Base-by-base conservation (phyloP, 108 stramenopile species). In the Discostella stelligeroides region DNA sequence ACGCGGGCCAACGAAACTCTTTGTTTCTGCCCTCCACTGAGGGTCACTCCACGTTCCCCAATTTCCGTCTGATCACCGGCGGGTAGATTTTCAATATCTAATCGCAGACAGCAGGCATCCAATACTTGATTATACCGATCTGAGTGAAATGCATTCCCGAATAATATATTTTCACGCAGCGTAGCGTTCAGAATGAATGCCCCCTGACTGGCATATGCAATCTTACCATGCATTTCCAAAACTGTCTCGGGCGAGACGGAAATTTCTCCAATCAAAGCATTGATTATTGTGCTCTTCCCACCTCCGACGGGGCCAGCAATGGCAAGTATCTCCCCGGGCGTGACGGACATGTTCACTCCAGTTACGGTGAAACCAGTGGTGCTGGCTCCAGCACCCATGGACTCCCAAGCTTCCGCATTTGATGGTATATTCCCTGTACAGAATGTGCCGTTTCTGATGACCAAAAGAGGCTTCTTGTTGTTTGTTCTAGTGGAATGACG, bases 131-230 rank as follows among this genome's bases (percentile, higher is more conserved):
- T 72, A 86, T 99, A 99, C 21, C 85, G 69, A 10, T 85, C 85
- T 27, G 63, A 15, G 45, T 97, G 83, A 40, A 75, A 92, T 5
- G 64, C 56, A 23, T 67, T 57, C 17, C 99, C 99, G 73, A 98
- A 98, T 42, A 98, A 61, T 30, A 99, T 96, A 79, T 99, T 99
- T 7, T 98, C 98, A 4, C 94, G 80, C 10, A 98, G 20, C 7
- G 96, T 95, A 13, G 82, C 73, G 72, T 99, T 99, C 21, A 96
- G 76, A 53, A 99, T 97, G 67, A 97, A 99, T 7, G 97, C 84
- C 27, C 79, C 88, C 68, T 99, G 97, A 34, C 85, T 84, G 6
- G 90, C 94, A 82, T 97, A 99, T 2, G 92, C 91, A n/a, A 95
- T 49, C 15, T 66, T 70, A 8, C 89, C 93, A 1, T 77, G 63